Conservation (phyloP, 2,329 filamentous ascomycete genomes). For the Hypoxylon rubiginosum region DNA sequence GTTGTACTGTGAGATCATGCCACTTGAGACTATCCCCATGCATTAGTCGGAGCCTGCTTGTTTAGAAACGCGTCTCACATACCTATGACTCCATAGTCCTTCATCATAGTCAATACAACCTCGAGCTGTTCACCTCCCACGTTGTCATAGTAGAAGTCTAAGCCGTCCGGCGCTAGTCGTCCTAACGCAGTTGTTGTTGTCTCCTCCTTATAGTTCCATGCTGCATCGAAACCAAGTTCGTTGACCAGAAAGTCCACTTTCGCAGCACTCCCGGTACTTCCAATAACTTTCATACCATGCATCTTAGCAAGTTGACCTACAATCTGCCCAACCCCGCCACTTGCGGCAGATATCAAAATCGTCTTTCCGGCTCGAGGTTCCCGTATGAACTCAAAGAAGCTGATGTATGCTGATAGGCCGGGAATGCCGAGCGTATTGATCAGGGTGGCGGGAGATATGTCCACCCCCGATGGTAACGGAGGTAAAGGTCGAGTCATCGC, state of each 20-base stretch:
- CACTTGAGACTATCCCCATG: conserved; percentile 26
- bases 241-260: conserved; percentile 77
- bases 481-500: background rate
- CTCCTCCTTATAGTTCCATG: conserved; percentile 93
- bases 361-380: conserved; percentile 81
- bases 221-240: conserved; percentile 68
- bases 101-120: conserved; percentile 29
- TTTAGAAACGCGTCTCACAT: too few relatives aligned
- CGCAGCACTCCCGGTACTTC: conserved; percentile 82
- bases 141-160: conserved; percentile 76
- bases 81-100: conserved; percentile 28
- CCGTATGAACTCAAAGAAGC: conserved; percentile 75
- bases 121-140: conserved; percentile 67
- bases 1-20: conserved; percentile 35
- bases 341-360: conserved; percentile 84
- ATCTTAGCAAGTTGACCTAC: conserved; percentile 88
- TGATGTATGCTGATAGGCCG: conserved; percentile 65
- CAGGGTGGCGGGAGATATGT: conserved; percentile 1
- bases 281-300: conserved; percentile 83
- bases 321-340: conserved; percentile 84
- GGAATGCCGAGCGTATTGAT: conserved; percentile 51
- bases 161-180: conserved; percentile 79
- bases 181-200: conserved; percentile 74
- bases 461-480: background rate
- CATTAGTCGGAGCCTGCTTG: too few relatives aligned